These are phyloP conservation scores for Nitzschia sp. DNA, from an alignment of 108 stramenopile genomes.

Conservation along the genomic window DNA sequence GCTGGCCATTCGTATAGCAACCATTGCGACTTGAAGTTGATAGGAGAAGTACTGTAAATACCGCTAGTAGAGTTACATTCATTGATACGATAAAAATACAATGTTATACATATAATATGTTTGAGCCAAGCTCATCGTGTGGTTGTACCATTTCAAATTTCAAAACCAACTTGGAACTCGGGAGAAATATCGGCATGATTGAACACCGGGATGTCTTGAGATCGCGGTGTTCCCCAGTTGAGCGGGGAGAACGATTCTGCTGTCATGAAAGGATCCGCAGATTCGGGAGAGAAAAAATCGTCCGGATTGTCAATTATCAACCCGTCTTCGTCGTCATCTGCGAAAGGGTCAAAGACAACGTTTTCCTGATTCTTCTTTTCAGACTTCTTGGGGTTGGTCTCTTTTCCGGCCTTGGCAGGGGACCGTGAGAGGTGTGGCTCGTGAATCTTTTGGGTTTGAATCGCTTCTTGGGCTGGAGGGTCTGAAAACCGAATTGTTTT, in stretches of 20 bases:
- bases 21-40: not conserved
- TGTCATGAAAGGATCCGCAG: slow-evolving; percentile 20
- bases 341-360: slow-evolving; percentile 30
- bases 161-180: too few relatives aligned
- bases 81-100: too few relatives aligned
- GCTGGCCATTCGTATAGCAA: not conserved
- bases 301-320: not conserved
- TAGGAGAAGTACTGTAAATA: not conserved
- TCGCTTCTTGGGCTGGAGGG: not conserved
- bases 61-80: too few relatives aligned
- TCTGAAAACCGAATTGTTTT: not conserved
- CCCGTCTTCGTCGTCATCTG: slow-evolving; percentile 14
- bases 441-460: too few relatives aligned
- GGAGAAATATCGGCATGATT: too few relatives aligned
- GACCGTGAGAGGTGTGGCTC: too few relatives aligned
- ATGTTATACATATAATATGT: too few relatives aligned
- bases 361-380: not conserved
- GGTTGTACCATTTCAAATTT: not conserved
- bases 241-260: slow-evolving; percentile 30
- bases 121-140: too few relatives aligned
- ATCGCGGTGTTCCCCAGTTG: slow-evolving; percentile 18
- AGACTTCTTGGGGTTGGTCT: not conserved
- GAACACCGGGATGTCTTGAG: not conserved
- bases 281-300: slow-evolving; percentile 20
- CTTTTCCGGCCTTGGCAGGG: not conserved